Base-by-base conservation (phyloP, 768 basidiomycete species). In the Lentinus tigrinus region DNA sequence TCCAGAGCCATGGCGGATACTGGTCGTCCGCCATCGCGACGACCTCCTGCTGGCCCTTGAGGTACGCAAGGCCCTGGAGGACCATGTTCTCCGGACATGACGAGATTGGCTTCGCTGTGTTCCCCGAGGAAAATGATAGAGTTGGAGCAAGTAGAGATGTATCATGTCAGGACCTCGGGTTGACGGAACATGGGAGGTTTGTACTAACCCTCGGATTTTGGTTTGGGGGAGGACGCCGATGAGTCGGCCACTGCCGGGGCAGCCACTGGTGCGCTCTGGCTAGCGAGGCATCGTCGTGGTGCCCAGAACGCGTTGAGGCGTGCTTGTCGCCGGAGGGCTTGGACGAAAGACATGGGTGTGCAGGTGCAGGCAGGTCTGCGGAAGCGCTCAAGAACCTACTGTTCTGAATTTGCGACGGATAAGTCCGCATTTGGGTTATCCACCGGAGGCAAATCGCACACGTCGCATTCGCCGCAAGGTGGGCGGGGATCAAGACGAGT, bases 1-100 rank as follows among this genome's bases (percentile, higher is more conserved):
- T 85, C 95, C 95, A 97, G 39, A 97, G 71, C 95, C 95, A 97
- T 7, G 82, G 70, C 3, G 95, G 95, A 70, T 97, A 96, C 63
- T 87, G 85, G 43, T 90, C 87, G 71, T 97, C 95, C 0, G 89
- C 76, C 11, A 80, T 73, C 1, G 95, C 91, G 23, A 91, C 70
- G 0, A 95, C 84, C 6, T 91, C 85, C 0, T 82, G 74, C 67
- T 95, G 89, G 52, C 83, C 87, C 71, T 96, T 96, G 52, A 93
- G 78, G 66, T 91, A 93, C 65, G 89, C 87, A 6, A 91, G 68
- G 3, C 93, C 94, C n/a, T 77, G 76, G n/a, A 97, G 70, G 4
- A 90, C 75, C 8, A 92, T 94, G 57, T 89, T 87, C 14, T 84
- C 75, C 7, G 79, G 66, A 70, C 92, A 94, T 28, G 87, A 85